phyloP scores from a whole-genome alignment of 2,329 filamentous ascomycete genomes.

The Pseudogymnoascus sp. region DNA sequence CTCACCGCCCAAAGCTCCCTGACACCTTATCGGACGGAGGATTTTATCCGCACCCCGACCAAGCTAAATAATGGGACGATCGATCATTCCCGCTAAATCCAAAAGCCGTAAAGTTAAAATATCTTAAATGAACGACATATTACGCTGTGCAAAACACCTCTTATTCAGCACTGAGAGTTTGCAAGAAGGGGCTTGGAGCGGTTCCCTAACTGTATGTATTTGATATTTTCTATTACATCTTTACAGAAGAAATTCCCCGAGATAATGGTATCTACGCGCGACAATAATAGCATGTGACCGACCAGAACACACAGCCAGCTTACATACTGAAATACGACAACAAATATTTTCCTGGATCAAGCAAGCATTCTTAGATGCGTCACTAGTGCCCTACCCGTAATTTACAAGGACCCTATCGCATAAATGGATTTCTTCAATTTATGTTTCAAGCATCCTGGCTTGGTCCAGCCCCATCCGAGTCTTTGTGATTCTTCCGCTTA shows the following conservation, averaged over 20 bases:
- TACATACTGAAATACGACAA: neutral
- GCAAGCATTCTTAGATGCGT: neutral
- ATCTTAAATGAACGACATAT: conserved; percentile 4
- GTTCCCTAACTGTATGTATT: neutral
- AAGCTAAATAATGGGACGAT: conserved; percentile 4
- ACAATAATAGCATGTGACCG: neutral
- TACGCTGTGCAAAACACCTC: neutral
- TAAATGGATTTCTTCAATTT: neutral
- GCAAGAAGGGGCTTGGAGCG: neutral
- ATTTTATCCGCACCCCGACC: neutral
- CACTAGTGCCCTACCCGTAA: neutral
- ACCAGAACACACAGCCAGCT: neutral
- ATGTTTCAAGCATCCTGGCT: neutral
- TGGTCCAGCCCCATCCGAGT: neutral
- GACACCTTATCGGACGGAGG: neutral
- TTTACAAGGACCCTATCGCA: neutral
- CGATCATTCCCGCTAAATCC: conserved; percentile 2
- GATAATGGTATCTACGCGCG: neutral
- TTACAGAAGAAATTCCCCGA: neutral
- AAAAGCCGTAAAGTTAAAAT: conserved; percentile 2
- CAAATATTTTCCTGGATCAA: neutral
- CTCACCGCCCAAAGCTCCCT: conserved; percentile 2
- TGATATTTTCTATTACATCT: neutral
- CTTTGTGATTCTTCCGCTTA: conserved; percentile 5
- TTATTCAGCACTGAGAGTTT: neutral